Percentiles rank a stretch among this genome's conserved stretches.
Evolutionary conservation across 495 filamentous ascomycete species (phyloP).

Genomic region (Neurospora tetrasperma): DNA sequence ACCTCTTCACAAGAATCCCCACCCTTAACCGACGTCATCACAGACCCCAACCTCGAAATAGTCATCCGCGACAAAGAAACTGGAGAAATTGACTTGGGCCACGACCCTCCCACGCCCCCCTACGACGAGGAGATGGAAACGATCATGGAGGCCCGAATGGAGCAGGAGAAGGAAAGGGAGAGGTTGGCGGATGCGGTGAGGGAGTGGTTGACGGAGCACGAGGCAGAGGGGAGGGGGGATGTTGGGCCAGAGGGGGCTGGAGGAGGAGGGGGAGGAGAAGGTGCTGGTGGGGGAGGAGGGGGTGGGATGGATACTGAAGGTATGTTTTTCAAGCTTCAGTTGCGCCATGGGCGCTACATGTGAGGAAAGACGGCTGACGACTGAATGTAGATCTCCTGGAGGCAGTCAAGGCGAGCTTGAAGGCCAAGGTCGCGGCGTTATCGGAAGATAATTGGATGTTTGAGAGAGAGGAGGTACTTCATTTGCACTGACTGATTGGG

Average conservation of each 20-base stretch:
- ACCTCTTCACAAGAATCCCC: not conserved
- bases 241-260: not conserved
- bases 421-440: conserved; percentile 58
- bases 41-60: conserved; percentile 49
- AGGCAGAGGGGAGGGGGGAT: not conserved
- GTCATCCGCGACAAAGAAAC: conserved; percentile 60
- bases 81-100: conserved; percentile 57
- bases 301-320: not conserved
- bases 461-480: conserved; percentile 55
- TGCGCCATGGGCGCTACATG: no score
- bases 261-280: not conserved
- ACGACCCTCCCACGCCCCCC: conserved; percentile 47
- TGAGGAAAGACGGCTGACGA: not conserved
- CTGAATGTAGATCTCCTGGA: conserved; percentile 52
- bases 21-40: not conserved
- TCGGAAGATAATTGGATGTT: conserved; percentile 89
- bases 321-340: not conserved
- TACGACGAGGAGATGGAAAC: conserved; percentile 45
- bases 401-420: conserved; percentile 59
- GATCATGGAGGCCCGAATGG: conserved; percentile 33
- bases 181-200: conserved; percentile 43
- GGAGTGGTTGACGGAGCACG: conserved; percentile 18
- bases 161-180: conserved; percentile 38
- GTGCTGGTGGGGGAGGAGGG: not conserved
- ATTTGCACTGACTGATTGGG: conserved; percentile 15